These are phyloP conservation scores for Candida patagonica DNA, from an alignment of 805 yeast species.

Conservation along the genomic window DNA sequence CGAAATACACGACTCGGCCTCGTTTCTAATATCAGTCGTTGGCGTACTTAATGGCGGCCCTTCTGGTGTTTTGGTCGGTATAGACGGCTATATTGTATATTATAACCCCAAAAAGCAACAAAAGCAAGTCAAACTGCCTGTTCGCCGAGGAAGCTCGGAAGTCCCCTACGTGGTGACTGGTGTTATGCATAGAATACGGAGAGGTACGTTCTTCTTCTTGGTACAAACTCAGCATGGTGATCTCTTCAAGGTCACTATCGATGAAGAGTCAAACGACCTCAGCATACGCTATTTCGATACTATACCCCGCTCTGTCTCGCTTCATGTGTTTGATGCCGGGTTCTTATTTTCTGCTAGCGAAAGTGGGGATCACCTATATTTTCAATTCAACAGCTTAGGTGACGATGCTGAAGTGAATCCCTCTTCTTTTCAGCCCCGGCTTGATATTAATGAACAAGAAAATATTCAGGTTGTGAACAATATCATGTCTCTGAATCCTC, in stretches of 20 bases:
- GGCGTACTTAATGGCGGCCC: slow-evolving; percentile 56
- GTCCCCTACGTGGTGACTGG: slow-evolving; percentile 39
- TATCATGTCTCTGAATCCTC: slow-evolving; percentile 44
- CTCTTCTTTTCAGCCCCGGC: slow-evolving; percentile 4
- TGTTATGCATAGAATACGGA: slow-evolving; percentile 59
- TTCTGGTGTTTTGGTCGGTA: slow-evolving; percentile 59
- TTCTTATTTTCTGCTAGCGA: slow-evolving; percentile 61
- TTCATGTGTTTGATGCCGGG: slow-evolving; percentile 66
- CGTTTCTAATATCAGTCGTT: slow-evolving; percentile 57
- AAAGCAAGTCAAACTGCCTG: slow-evolving; percentile 34
- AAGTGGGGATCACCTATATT: slow-evolving; percentile 53
- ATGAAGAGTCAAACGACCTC: slow-evolving; percentile 25
- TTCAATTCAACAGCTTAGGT: slow-evolving; percentile 38
- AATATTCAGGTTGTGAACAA: slow-evolving; percentile 47
- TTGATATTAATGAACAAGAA: slow-evolving; percentile 27
- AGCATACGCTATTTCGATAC: slow-evolving; percentile 56
- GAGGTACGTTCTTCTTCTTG: slow-evolving; percentile 53
- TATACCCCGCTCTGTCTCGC: slow-evolving; percentile 45
- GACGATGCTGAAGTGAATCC: slow-evolving; percentile 11
- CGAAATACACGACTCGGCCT: slow-evolving; percentile 34
- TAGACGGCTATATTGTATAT: slow-evolving; percentile 40
- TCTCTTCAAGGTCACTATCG: slow-evolving; percentile 53
- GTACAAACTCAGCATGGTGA: slow-evolving; percentile 70
- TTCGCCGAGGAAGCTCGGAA: slow-evolving; percentile 42
- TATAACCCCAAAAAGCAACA: slow-evolving; percentile 19